Evolutionary conservation across 345 rosid genomes (phyloP).

Genomic region (Leavenworthia alabamica): DNA sequence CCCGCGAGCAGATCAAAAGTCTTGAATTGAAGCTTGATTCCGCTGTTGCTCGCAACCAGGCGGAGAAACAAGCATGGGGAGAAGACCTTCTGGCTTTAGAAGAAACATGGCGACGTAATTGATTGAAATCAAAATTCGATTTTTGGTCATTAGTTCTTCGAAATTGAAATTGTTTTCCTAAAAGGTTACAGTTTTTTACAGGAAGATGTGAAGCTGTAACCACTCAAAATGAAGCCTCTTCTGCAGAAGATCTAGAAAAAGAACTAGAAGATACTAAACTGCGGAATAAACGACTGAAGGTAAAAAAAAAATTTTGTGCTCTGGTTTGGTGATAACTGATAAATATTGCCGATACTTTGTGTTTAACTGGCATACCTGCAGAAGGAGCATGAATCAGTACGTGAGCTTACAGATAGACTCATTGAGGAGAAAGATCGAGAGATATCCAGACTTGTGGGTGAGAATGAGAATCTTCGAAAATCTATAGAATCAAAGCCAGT

Average conservation of each 20-base stretch:
- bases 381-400: constrained; percentile 86
- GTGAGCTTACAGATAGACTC: constrained; percentile 89
- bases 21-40: constrained; percentile 63
- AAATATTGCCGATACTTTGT: constrained; percentile 7
- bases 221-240: constrained; percentile 68
- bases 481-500: constrained; percentile 51
- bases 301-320: constrained; percentile 19
- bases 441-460: constrained; percentile 70
- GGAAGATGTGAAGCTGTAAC: constrained; percentile 67
- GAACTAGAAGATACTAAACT: constrained; percentile 64
- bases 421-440: constrained; percentile 85
- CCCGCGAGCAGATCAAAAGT: constrained; percentile 59
- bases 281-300: constrained; percentile 64
- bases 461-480: constrained; percentile 55
- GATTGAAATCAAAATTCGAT: constrained; percentile 5
- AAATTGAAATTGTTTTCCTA: constrained; percentile 3
- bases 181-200: constrained; percentile 33
- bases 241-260: constrained; percentile 50
- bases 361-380: constrained; percentile 34
- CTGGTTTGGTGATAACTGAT: background rate
- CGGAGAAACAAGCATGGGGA: constrained; percentile 83
- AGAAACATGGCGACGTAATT: constrained; percentile 81
- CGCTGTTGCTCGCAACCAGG: constrained; percentile 48
- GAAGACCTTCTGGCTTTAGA: constrained; percentile 70
- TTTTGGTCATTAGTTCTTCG: constrained; percentile 5